Conservation (phyloP, 768 basidiomycete genomes). For the Strobilomyces dryophilus region DNA sequence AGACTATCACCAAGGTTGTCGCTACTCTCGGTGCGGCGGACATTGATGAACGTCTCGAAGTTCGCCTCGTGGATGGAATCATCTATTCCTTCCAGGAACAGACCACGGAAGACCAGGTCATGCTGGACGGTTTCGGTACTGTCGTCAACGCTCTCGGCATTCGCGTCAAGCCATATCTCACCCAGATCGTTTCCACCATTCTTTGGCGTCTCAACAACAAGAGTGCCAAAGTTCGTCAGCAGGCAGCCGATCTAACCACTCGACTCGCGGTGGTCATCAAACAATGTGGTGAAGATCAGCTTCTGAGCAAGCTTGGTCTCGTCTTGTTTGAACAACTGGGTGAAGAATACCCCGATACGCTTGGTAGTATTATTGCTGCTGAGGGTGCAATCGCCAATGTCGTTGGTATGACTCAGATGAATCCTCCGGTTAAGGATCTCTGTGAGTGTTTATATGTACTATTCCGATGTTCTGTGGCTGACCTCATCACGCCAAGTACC, state of each 20-base stretch:
- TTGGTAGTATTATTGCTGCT: constrained; percentile 98
- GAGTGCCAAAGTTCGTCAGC: constrained; percentile 97
- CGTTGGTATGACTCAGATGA: constrained; percentile 99
- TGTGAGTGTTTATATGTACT: constrained; percentile 50
- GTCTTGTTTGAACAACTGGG: constrained; percentile 98
- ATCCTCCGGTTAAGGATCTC: constrained; percentile 98
- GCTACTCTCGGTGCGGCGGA: constrained; percentile 94
- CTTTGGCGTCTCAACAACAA: constrained; percentile 99
- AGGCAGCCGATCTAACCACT: constrained; percentile 98
- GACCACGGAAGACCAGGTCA: constrained; percentile 97
- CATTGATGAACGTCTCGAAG: constrained; percentile 93
- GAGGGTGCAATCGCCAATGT: constrained; percentile 99
- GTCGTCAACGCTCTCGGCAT: constrained; percentile 96
- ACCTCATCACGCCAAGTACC: constrained; percentile 59
- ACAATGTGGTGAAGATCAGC: constrained; percentile 94
- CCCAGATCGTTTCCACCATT: constrained; percentile 97
- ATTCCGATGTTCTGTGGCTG: background rate
- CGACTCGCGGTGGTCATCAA: constrained; percentile 96
- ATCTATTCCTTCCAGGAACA: constrained; percentile 99
- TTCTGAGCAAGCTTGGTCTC: constrained; percentile 92
- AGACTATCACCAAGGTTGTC: constrained; percentile 97
- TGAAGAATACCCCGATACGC: constrained; percentile 98
- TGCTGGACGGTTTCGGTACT: constrained; percentile 97
- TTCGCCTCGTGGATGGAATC: constrained; percentile 94
- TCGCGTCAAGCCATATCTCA: constrained; percentile 96